Base-by-base conservation (phyloP, 2,329 filamentous ascomycete species). In the Monosporascus sp. region DNA sequence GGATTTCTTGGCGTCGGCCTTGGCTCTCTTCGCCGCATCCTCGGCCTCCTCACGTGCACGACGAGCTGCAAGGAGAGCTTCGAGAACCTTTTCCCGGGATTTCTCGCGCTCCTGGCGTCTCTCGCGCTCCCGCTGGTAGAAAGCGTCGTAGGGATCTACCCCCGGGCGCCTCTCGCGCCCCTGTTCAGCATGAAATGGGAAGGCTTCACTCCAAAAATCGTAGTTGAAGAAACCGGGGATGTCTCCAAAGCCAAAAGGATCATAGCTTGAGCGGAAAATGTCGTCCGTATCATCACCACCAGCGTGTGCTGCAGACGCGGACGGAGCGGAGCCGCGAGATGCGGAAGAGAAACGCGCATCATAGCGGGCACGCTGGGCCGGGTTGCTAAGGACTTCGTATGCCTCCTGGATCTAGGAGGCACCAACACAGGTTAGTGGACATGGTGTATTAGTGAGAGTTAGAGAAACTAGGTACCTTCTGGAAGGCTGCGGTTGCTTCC, bases 401-500 rank as follows among this genome's bases (percentile, higher is more conserved):
- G 65, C 65, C 2, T 26, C 26, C 40, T 64, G 60, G 41, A 64
- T 62, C 63, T 65, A 20, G 8, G 17, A 19, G 6, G 11, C 46
- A 48, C 8, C 5, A 52, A 26, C 8, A 31, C 14, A 35, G 11
- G 37, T 37, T 37, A 51, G 41, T 20, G 9, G 37, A 35, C 49
- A 24, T 20, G 17, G 22, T 16, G 20, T 31, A 22, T 26, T 48
- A 37, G 7, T 49, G 3, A 35, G 8, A 31, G 37, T 37, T n/a
- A 22, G 37, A 41, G 22, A 5, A 22, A 26, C 14, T 8, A 24
- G 31, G 8, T 53, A 65, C 63, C 49, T 54, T 57, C 43, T 67
- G 63, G 40, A 68, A 68, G 4, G 43, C 49, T 7, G 24, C 51
- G 0, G 65, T 67, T 2, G 65, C 62, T 17, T 54, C 56, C 35